phyloP scores from a whole-genome alignment of 768 basidiomycete species.

The Xerocomellus dryophilus region DNA sequence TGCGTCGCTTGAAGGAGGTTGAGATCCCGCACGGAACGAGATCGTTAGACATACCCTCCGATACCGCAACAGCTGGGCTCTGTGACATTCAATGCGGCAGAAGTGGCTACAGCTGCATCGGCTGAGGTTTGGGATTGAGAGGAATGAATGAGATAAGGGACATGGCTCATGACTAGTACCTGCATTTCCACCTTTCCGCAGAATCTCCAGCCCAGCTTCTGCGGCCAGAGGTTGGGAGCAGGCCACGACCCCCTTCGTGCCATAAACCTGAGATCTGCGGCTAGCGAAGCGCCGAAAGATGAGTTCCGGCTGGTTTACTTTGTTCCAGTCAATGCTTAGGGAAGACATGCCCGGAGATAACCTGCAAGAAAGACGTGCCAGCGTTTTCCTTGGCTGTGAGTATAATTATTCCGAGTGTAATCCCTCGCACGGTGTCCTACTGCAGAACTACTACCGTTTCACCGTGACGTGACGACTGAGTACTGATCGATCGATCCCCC shows the following conservation, averaged over 20 bases:
- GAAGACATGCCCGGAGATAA: conserved; percentile 22
- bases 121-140: conserved; percentile 40
- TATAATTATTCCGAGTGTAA: not conserved
- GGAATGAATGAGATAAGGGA: not conserved
- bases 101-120: conserved; percentile 92
- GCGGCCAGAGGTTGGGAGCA: conserved; percentile 90
- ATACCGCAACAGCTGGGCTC: conserved; percentile 90
- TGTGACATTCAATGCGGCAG: conserved; percentile 89
- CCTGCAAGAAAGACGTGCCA: not conserved
- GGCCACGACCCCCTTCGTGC: conserved; percentile 83
- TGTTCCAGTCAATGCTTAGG: conserved; percentile 50
- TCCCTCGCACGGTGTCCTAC: not conserved
- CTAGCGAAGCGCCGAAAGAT: conserved; percentile 73
- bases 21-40: conserved; percentile 8
- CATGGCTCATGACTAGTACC: conserved; percentile 51
- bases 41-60: conserved; percentile 59
- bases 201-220: conserved; percentile 87
- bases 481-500: conserved; percentile 7
- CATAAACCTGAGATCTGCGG: conserved; percentile 82
- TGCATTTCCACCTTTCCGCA: conserved; percentile 93
- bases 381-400: not conserved
- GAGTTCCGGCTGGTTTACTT: conserved; percentile 65
- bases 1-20: conserved; percentile 56
- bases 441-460: not conserved
- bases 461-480: conserved; percentile 5